A percentile compares a stretch with the other conserved stretches of the same genome.
phyloP scores from a whole-genome alignment of 1,284 basidiomycete species.

The Anthracocystis walkeri region DNA sequence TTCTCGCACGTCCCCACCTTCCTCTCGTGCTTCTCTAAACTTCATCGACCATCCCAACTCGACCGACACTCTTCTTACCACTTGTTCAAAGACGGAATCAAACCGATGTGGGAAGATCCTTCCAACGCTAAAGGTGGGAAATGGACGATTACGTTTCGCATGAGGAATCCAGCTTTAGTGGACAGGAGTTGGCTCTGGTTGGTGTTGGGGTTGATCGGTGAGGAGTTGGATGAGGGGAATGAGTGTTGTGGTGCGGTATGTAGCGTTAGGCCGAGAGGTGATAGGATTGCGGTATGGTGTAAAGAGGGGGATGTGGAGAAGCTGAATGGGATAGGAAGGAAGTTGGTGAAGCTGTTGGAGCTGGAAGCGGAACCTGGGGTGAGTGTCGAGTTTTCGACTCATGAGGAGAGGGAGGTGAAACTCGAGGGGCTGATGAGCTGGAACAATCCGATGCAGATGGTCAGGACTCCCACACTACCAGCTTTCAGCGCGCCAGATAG shows the following conservation, averaged over 20 bases:
- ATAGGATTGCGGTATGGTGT: conserved; percentile 90
- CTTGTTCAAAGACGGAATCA: conserved; percentile 86
- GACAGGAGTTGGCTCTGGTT: conserved; percentile 92
- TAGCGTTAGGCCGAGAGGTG: conserved; percentile 84
- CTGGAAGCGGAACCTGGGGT: conserved; percentile 41
- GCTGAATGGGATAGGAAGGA: conserved; percentile 83
- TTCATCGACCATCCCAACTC: conserved; percentile 87
- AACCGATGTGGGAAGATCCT: conserved; percentile 95
- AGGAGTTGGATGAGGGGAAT: conserved; percentile 86
- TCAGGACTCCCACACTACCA: conserved; percentile 17
- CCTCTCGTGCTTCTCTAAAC: conserved; percentile 93
- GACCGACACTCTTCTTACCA: conserved; percentile 92
- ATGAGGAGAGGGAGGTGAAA: conserved; percentile 19
- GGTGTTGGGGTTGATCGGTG: conserved; percentile 88
- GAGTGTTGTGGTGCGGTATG: conserved; percentile 86
- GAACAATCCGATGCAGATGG: conserved; percentile 22
- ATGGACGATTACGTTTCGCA: conserved; percentile 91
- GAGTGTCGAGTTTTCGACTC: conserved; percentile 44
- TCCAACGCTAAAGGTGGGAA: conserved; percentile 91
- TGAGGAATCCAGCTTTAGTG: conserved; percentile 78
- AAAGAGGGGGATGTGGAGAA: conserved; percentile 83
- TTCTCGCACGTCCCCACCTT: conserved; percentile 78
- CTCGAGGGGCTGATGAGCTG: conserved; percentile 17
- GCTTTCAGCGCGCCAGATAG: conserved; percentile 3
- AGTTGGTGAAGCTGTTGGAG: conserved; percentile 68